phyloP scores from a whole-genome alignment of 2,329 filamentous ascomycete genomes.

The Hyphodiscus sp. region DNA sequence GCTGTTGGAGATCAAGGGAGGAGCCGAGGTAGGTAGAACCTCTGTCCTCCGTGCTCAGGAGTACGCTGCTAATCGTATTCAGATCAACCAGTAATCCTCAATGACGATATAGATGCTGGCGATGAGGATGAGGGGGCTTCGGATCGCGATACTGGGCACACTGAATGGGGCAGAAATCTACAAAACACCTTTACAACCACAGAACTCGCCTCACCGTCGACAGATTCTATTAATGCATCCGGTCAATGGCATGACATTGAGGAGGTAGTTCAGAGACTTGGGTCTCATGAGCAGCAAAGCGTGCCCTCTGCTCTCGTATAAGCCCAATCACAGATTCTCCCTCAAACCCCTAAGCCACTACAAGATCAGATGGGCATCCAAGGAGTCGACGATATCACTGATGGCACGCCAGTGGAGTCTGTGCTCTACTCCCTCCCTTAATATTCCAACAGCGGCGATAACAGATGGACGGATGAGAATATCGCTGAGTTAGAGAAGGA shows the following conservation, averaged over 20 bases:
- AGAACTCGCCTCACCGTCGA: conserved; percentile 11
- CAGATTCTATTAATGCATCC: conserved; percentile 13
- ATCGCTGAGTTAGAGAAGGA: conserved; percentile 14
- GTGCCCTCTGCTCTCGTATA: conserved; percentile 14
- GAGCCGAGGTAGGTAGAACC: background rate
- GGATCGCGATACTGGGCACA: conserved; percentile 11
- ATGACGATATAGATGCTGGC: conserved; percentile 8
- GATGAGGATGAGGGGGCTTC: conserved; percentile 2
- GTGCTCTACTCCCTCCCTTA: conserved; percentile 10
- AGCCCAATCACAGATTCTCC: background rate
- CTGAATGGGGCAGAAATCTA: conserved; percentile 10
- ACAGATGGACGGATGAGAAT: conserved; percentile 13
- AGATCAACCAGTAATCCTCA: conserved; percentile 12
- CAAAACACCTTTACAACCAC: conserved; percentile 9
- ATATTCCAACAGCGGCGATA: conserved; percentile 13
- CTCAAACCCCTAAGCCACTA: background rate
- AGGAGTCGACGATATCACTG: conserved; percentile 12
- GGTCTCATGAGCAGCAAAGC: conserved; percentile 10
- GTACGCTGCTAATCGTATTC: background rate
- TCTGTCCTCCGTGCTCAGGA: conserved; percentile 1
- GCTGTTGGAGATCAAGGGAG: background rate
- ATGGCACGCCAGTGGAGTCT: conserved; percentile 10
- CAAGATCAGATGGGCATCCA: conserved; percentile 10
- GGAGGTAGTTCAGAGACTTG: conserved; percentile 6
- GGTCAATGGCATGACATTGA: conserved; percentile 12